These are phyloP conservation scores for Gnomoniopsis smithogilvyi DNA, from an alignment of 2,329 filamentous ascomycete species.

Conservation along the genomic window DNA sequence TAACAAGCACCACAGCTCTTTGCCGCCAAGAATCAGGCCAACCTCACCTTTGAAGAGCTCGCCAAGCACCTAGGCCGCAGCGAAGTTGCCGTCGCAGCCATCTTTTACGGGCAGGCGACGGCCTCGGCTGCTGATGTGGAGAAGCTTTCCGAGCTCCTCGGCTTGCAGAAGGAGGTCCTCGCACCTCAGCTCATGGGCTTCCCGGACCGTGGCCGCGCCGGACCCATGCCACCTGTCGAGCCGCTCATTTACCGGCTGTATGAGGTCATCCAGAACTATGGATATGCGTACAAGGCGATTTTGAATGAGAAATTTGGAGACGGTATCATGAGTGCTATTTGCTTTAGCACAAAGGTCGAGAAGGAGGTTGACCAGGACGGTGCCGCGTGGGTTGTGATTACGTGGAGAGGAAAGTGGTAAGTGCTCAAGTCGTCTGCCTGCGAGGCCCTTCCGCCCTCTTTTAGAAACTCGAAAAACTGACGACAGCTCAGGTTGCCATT, in stretches of 20 bases:
- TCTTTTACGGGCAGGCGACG: slow-evolving; percentile 77
- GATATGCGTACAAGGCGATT: slow-evolving; percentile 92
- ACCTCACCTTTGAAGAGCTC: slow-evolving; percentile 77
- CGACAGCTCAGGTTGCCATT: slow-evolving; percentile 32
- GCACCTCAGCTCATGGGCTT: slow-evolving; percentile 65
- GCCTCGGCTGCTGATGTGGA: slow-evolving; percentile 50
- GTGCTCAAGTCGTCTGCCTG: slow-evolving; percentile 23
- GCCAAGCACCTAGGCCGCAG: slow-evolving; percentile 69
- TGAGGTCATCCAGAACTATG: slow-evolving; percentile 96
- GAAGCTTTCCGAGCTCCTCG: slow-evolving; percentile 56
- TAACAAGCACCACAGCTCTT: slow-evolving; percentile 52
- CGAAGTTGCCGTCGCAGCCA: slow-evolving; percentile 79
- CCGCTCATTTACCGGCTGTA: slow-evolving; percentile 87
- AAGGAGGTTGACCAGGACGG: slow-evolving; percentile 88
- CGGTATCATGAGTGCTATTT: slow-evolving; percentile 96
- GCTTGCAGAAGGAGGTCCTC: slow-evolving; percentile 50
- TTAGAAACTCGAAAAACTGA: not conserved
- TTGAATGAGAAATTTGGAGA: slow-evolving; percentile 93
- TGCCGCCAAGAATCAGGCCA: slow-evolving; percentile 71
- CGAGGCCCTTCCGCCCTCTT: not conserved
- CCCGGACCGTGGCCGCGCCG: slow-evolving; percentile 74
- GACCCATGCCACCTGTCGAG: slow-evolving; percentile 82
- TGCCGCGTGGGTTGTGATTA: slow-evolving; percentile 80
- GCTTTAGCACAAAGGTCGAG: slow-evolving; percentile 86
- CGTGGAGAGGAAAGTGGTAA: slow-evolving; percentile 79